These are phyloP conservation scores for Aspergillus sp. DNA, from an alignment of 2,329 filamentous ascomycete species.

Conservation along the genomic window DNA sequence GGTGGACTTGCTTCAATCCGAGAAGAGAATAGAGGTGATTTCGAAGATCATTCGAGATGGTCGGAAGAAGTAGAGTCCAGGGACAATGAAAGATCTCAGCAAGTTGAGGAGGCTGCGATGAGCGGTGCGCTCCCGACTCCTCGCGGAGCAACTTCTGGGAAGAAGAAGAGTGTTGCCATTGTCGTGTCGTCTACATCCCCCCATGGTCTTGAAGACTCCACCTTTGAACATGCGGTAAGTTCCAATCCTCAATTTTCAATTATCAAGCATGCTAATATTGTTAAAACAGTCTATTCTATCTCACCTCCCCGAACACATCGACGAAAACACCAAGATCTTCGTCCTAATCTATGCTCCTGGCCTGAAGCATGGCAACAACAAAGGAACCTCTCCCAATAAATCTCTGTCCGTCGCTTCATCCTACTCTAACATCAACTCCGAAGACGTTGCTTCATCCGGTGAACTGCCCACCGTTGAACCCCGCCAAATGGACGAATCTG, in stretches of 20 bases:
- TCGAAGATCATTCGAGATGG: slow-evolving; percentile 84
- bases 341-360: slow-evolving; percentile 83
- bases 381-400: slow-evolving; percentile 44
- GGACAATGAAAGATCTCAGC: slow-evolving; percentile 29
- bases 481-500: slow-evolving; percentile 40
- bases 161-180: slow-evolving; percentile 74
- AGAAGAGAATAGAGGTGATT: slow-evolving; percentile 74
- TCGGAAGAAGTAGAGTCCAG: slow-evolving; percentile 78
- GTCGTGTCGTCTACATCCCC: slow-evolving; percentile 73
- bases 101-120: slow-evolving; percentile 13
- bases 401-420: slow-evolving; percentile 66
- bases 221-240: slow-evolving; percentile 74
- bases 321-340: slow-evolving; percentile 71
- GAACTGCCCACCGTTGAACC: slow-evolving; percentile 42
- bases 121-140: slow-evolving; percentile 26
- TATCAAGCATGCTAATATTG: not conserved
- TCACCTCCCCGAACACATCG: slow-evolving; percentile 71
- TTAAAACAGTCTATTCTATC: slow-evolving; percentile 70
- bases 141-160: slow-evolving; percentile 26
- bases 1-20: slow-evolving; percentile 75
- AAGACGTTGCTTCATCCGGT: slow-evolving; percentile 49
- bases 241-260: slow-evolving; percentile 1
- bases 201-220: slow-evolving; percentile 52
- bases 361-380: slow-evolving; percentile 55
- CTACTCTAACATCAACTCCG: slow-evolving; percentile 75